phyloP scores from a whole-genome alignment of 1,284 basidiomycete species.

The Fomitopsis schrenkii region DNA sequence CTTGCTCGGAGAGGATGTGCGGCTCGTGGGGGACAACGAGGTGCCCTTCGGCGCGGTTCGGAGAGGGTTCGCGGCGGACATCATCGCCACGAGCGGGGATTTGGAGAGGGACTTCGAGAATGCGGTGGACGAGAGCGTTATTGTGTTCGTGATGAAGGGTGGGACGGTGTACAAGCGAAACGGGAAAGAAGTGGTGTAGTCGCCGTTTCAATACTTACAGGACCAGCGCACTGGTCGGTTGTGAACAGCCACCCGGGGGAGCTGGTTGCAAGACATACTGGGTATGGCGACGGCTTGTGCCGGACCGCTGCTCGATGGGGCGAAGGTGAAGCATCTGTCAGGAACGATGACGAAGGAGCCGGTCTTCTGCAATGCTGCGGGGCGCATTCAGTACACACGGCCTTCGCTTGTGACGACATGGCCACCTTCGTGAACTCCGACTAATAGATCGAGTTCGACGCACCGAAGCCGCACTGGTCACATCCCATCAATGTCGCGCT shows the following conservation, averaged over 20 bases:
- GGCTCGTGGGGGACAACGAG: constrained; percentile 44
- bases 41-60: constrained; percentile 49
- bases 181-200: constrained; percentile 26
- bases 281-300: neutral
- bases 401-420: neutral
- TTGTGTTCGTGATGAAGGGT: constrained; percentile 57
- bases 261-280: neutral
- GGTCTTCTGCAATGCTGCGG: neutral
- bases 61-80: constrained; percentile 54
- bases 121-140: constrained; percentile 40
- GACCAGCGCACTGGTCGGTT: neutral
- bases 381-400: neutral
- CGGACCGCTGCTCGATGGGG: neutral
- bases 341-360: neutral
- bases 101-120: constrained; percentile 44
- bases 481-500: neutral
- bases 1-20: constrained; percentile 22
- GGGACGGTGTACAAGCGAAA: constrained; percentile 50
- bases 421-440: neutral
- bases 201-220: neutral
- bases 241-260: neutral
- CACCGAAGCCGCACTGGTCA: too few species aligned
- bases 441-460: neutral
- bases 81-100: constrained; percentile 50
- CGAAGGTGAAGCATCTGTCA: neutral